phyloP scores from a whole-genome alignment of 2,329 filamentous ascomycete genomes.

The Fusarium longipes region DNA sequence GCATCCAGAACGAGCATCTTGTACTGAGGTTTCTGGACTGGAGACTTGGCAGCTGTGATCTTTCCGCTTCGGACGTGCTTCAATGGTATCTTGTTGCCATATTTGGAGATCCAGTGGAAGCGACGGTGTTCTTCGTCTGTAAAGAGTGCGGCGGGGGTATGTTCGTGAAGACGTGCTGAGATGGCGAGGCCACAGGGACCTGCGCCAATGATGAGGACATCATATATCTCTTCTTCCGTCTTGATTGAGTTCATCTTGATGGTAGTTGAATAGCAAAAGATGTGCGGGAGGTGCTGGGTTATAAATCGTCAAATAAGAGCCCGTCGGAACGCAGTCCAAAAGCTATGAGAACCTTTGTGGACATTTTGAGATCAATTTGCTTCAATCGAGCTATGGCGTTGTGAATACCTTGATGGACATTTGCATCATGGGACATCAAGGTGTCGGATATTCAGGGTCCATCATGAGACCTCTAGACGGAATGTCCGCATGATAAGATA shows the following conservation, averaged over 20 bases:
- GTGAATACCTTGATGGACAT: conserved; percentile 35
- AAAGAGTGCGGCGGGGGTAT: conserved; percentile 81
- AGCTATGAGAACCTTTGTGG: conserved; percentile 27
- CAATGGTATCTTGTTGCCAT: conserved; percentile 69
- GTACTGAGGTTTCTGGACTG: conserved; percentile 43
- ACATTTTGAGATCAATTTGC: neutral
- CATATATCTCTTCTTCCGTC: conserved; percentile 59
- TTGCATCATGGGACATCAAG: conserved; percentile 40
- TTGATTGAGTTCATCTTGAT: conserved; percentile 15
- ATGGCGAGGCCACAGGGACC: conserved; percentile 81
- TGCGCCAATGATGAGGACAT: conserved; percentile 79
- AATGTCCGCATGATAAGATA: neutral
- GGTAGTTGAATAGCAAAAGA: neutral
- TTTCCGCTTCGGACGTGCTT: conserved; percentile 58
- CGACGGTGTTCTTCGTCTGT: conserved; percentile 84
- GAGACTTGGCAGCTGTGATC: conserved; percentile 23
- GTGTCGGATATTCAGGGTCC: conserved; percentile 17
- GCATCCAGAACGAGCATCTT: conserved; percentile 75
- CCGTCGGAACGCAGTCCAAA: accelerated
- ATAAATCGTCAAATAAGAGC: too few relatives aligned
- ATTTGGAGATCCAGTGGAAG: conserved; percentile 81
- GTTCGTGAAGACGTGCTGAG: conserved; percentile 77
- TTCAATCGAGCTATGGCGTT: conserved; percentile 1
- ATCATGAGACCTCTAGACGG: conserved; percentile 13
- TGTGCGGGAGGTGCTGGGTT: neutral